Conservation (phyloP, 805 yeast genomes). For the Cyberlindnera saturnus region DNA sequence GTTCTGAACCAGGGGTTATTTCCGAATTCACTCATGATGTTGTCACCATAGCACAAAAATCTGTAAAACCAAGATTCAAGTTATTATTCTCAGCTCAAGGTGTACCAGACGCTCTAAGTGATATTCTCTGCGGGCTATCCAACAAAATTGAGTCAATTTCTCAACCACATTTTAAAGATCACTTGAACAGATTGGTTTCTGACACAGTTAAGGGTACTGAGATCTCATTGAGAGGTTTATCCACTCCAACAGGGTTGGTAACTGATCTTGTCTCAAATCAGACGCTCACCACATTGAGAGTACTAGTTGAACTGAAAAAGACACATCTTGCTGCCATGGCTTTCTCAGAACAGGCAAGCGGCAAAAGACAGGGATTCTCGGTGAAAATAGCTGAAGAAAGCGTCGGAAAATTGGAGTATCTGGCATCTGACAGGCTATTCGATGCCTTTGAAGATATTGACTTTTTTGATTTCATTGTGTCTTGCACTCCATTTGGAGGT, state of each 20-base stretch:
- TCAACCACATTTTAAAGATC: constrained; percentile 20
- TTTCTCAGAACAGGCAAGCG: not conserved
- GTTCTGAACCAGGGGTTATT: constrained; percentile 3
- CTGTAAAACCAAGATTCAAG: constrained; percentile 9
- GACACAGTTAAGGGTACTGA: constrained; percentile 62
- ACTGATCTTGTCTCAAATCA: constrained; percentile 59
- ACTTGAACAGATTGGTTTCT: constrained; percentile 33
- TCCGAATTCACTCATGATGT: constrained; percentile 9
- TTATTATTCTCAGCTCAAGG: constrained; percentile 1
- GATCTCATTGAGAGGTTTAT: constrained; percentile 51
- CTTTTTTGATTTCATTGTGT: constrained; percentile 47
- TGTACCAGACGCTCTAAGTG: constrained; percentile 4
- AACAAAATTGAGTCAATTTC: constrained; percentile 29
- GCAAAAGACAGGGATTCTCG: constrained; percentile 1
- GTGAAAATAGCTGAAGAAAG: constrained; percentile 18
- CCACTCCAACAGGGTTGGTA: constrained; percentile 35
- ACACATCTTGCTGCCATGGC: constrained; percentile 7
- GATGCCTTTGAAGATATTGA: constrained; percentile 36
- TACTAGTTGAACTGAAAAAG: constrained; percentile 32
- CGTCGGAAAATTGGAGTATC: constrained; percentile 28
- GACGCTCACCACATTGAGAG: constrained; percentile 51
- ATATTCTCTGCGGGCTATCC: constrained; percentile 5
- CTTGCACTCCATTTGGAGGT: constrained; percentile 41
- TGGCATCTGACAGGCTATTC: constrained; percentile 30
- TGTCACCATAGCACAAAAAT: constrained; percentile 1